Conservation (phyloP, 345 rosid species). For the Alliaria petiolata region DNA sequence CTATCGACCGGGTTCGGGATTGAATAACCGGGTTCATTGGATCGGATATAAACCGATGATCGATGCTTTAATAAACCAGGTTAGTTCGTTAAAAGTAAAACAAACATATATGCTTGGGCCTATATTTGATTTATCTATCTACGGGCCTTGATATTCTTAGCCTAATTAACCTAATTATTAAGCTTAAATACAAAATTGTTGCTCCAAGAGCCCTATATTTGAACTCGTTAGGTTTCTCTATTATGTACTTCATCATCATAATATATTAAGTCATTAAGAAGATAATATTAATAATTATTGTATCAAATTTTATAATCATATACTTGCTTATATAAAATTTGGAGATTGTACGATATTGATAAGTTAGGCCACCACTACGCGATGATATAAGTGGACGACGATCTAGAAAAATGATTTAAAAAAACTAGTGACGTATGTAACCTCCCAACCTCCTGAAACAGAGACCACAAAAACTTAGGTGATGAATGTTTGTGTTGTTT, state of each 20-base stretch:
- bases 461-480: constrained; percentile 3
- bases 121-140: too few relatives aligned
- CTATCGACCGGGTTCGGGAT: too few relatives aligned
- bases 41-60: too few relatives aligned
- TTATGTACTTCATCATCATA: not conserved
- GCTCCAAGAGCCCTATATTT: too few relatives aligned
- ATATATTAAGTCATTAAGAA: not conserved
- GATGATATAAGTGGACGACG: constrained; percentile 28
- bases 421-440: not conserved
- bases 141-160: too few relatives aligned
- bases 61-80: too few relatives aligned
- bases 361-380: constrained; percentile 33
- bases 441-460: constrained; percentile 1
- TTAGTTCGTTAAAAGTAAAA: too few relatives aligned
- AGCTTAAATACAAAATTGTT: too few relatives aligned
- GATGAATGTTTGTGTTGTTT: too few relatives aligned
- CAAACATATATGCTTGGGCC: too few relatives aligned
- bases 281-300: constrained; percentile 7
- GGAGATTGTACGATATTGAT: constrained; percentile 20
- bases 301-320: not conserved
- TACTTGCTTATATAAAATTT: constrained; percentile 9
- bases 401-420: not conserved
- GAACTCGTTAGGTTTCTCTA: not conserved
- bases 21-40: too few relatives aligned
- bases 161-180: too few relatives aligned